Evolutionary conservation across 768 basidiomycete genomes (phyloP), one percentile per base, ranked within the genome.

Genomic region (Boletus subparvulus): DNA sequence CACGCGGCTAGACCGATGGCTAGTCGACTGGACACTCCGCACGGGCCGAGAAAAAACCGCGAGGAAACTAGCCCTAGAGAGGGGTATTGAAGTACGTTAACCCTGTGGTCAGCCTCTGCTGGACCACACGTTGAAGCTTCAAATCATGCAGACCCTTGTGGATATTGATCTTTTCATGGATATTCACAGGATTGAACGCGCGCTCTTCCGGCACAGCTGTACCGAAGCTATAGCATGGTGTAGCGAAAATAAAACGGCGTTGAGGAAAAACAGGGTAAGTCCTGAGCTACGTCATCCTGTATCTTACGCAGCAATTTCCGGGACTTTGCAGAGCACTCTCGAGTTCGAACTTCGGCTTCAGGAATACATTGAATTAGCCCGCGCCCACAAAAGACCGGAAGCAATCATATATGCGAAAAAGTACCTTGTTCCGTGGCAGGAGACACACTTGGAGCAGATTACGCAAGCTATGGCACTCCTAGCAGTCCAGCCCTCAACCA

Each of bases 311-410:
- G 48, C 55, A 55, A 62, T 62, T 58, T 60, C 64, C 58, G 63
- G 35, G 33, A 46, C 48, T 53, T 49, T 54, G 45, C 72, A 98
- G 94, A 94, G 89, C 74, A 88, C 92, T 10, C 84, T 99, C 43
- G 97, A 99, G 76, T 98, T 98, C 72, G 90, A 94, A 62, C 84
- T 99, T 46, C 86, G 97, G 44, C 80, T 97, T 41, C 97, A 99
- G 73, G 94, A 98, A 73, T 98, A 89, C 70, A 94, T 98, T 67
- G 97, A 99, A 73, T 80, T 99, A 6, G 84, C 87, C 35, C 80
- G 97, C 36, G 74, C 78, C 4, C 71, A 84, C 36, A 85, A 86
- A 69, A 77, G 75, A 11, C 66, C 77, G 44, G 89, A 90, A 52
- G 97, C 97, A 10, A 93, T 98, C 59, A 78, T 83, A 1, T 97